Evolutionary conservation across 257 asterid species (phyloP), one percentile per base, ranked within the genome.

Genomic region (Lycium ferocissimum): DNA sequence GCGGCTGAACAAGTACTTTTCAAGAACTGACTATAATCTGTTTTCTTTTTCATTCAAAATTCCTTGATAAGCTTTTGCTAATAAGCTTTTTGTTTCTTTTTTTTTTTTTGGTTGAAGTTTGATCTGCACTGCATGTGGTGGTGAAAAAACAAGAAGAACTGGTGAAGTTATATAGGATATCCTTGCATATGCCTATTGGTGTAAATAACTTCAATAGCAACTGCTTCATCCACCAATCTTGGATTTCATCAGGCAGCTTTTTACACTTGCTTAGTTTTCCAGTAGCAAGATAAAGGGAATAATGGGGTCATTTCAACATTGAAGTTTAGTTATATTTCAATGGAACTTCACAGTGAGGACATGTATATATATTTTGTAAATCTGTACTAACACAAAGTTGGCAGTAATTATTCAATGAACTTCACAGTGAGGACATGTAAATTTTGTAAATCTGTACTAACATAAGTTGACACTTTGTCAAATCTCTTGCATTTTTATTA

Each of bases 111-210:
- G n/a, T 53, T 78, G 67, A 3, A 71, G 59, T 83, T 66, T 3
- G 54, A 66, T 67, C 62, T 18, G 10, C 80, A 10, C 18, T 56
- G 22, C 66, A 92, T 94, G 91, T 90, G 79, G 89, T 75, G 38
- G 89, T 92, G 90, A 92, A 92, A 89, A 95, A 91, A 82, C 93
- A 95, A 82, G 94, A 92, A 22, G 81, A 53, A 53, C 63, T 54
- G 88, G 80, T 91, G 76, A 94, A 92, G 26, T 88, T 53, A 70
- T 94, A 0, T 87, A 93, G 33, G 98, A 90, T 62, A 92, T 93
- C 11, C 88, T 92, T 83, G 92, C 98, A 82, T 97, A 94, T 78
- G 88, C 93, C 62, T n/a, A 91, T 92, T 87, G 98, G 45, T 40
- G 45, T 40, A 40, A 40, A 40, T 40, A 91, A 96, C 91, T 93